Base-by-base conservation (phyloP, 2,329 filamentous ascomycete species). In the Diplodia sapinea region DNA sequence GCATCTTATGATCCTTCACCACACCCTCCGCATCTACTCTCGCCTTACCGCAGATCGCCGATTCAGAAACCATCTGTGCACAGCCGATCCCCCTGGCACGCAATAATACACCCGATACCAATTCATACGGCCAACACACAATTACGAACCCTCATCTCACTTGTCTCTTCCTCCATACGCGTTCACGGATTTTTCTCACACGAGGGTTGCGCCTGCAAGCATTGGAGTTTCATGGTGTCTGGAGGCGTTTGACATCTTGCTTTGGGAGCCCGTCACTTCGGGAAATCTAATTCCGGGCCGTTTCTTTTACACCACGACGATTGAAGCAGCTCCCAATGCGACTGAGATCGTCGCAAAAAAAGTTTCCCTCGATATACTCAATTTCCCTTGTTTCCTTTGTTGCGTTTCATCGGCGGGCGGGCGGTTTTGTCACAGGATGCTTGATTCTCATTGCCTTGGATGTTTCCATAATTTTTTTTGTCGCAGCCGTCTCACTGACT, bases 1-100 rank as follows among this genome's bases (percentile, higher is more conserved):
- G 95, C 73, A 98, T 99, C 79, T 88, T 99, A 73, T 84, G 74
- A 69, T 64, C 51, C 40, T 54, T 51, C 40, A 40, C 51, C 66
- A 54, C 17, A 61, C 40, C 40, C 51, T 68, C 57, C 66, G 50
- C 61, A 64, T 36, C 52, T 36, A 51, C 15, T 56, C 50, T 51
- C 40, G 43, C 52, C 51, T 54, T 57, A 56, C 52, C 49, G 66
- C 57, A 55, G 57, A 67, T 67, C 66, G 66, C 66, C 66, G 66
- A 67, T 38, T 63, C 66, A 55, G 43, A 63, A 67, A 67, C 50
- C 56, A 26, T 67, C 66, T 63, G 66, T 67, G 66, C 66, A 55
- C 66, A 67, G 66, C 66, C 66, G 66, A 54, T 50, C 66, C 66
- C 57, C 66, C 66, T 67, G 66, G 66, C 56, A 62, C 66, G 33